Percentiles rank a stretch among this genome's conserved stretches.
These are phyloP conservation scores for Fusarium stilboides DNA, from an alignment of 2,329 filamentous ascomycete species.

Conservation along the genomic window DNA sequence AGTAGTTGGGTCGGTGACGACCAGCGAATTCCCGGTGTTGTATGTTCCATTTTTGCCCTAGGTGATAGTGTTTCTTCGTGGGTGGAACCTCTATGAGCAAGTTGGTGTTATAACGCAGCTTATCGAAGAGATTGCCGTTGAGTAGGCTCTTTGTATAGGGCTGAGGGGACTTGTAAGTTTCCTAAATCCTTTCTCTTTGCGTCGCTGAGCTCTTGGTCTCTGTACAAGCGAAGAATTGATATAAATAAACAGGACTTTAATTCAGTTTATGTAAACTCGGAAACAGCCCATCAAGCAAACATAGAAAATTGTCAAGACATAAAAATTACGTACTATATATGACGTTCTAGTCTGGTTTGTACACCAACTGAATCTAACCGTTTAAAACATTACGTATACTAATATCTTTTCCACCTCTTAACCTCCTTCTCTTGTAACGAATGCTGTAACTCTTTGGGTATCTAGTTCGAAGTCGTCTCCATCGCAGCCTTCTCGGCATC, in stretches of 20 bases:
- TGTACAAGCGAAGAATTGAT: not conserved
- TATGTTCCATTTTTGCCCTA: not conserved
- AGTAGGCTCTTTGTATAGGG: too few species aligned
- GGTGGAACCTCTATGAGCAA: too few species aligned
- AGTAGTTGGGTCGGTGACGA: too few species aligned
- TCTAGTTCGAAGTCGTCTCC: constrained; percentile 41
- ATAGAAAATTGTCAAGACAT: not conserved
- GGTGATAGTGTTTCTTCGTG: too few species aligned
- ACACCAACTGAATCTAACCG: constrained; percentile 6
- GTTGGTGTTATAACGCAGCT: too few species aligned
- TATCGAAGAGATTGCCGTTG: too few species aligned
- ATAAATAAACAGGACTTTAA: not conserved
- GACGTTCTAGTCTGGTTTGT: not conserved
- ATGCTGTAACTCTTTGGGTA: constrained; percentile 30
- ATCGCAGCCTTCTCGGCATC: constrained; percentile 31
- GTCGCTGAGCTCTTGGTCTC: not conserved
- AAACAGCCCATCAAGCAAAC: not conserved
- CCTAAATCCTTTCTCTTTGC: not conserved
- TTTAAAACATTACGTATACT: constrained; percentile 34
- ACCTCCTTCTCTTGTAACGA: not conserved
- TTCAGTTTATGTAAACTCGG: not conserved
- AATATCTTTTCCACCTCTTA: constrained; percentile 15
- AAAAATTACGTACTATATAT: not conserved
- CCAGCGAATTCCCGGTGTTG: too few species aligned
- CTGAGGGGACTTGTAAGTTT: too few species aligned